Evolutionary conservation across 768 basidiomycete species (phyloP), one percentile per base, ranked within the genome.

Genomic region (Termitomyces sp.): DNA sequence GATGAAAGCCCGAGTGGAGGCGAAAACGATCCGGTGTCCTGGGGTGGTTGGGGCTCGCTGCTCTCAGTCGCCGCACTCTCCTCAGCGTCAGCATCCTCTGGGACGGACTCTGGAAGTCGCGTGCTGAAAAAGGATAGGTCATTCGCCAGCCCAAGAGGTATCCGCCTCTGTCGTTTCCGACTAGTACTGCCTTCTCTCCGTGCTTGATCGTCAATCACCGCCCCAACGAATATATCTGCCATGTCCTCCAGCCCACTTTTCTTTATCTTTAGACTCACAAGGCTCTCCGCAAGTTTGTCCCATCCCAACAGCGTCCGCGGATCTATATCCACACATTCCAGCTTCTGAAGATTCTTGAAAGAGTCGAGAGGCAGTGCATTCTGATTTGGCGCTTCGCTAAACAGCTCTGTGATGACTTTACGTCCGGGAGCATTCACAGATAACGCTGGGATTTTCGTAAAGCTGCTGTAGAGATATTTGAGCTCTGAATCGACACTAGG

Each of bases 381-480:
- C 67, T 85, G 80, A 61, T 82, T 83, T 1, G 89, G 86, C 4
- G 86, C 78, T 53, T 93, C 89, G 36, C 82, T 77, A 4, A 79
- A 75, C 12, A 93, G 78, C 68, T 93, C 93, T 5, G 80, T 69
- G 26, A 95, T 86, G 63, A 84, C 72, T 55, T 83, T 85, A 48
- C 79, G 79, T 45, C 82, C 82, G 0, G 90, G 88, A 2, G 87
- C 79, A 59, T 77, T 80, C 55, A 95, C 72, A 7, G 78, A 74
- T 39, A 96, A 77, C 1, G 93, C 88, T 16, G 94, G 94, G 0
- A 97, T 76, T 72, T 91, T 93, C 44, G 93, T 97, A 76, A 96
- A 93, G 68, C 87, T 83, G 69, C 92, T 93, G 75, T 86, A 96
- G 61, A 95, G 80, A 71, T 87, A 93, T 69, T 86, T 93, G 70